phyloP scores from a whole-genome alignment of 2,329 filamentous ascomycete species.

The Diaporthe aspalathi region DNA sequence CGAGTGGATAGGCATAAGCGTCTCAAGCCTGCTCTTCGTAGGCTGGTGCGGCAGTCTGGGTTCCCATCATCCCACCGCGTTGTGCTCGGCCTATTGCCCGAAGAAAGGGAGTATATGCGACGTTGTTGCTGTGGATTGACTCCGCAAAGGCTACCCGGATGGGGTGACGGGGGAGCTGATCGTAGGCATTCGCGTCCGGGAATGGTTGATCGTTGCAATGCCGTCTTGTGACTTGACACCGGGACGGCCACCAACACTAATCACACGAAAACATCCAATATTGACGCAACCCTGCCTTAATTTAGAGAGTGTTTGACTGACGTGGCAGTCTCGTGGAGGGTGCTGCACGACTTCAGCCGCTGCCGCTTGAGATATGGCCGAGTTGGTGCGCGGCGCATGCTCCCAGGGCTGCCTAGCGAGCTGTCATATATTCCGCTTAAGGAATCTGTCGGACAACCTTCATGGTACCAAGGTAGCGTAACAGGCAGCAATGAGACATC shows the following conservation, averaged over 20 bases:
- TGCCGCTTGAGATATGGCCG: slow-evolving; percentile 9
- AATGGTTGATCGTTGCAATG: not conserved
- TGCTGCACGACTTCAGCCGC: slow-evolving; percentile 22
- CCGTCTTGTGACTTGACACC: slow-evolving; percentile 1
- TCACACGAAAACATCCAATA: slow-evolving; percentile 6
- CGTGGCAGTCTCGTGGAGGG: slow-evolving; percentile 32
- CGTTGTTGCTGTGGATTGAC: too few relatives aligned
- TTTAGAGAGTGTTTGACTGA: slow-evolving; percentile 27
- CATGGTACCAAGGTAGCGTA: slow-evolving; percentile 11
- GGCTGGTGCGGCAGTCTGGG: slow-evolving; percentile 22
- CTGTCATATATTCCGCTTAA: slow-evolving; percentile 34
- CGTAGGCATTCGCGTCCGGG: slow-evolving; percentile 16
- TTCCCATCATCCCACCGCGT: slow-evolving; percentile 9
- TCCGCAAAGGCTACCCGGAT: slow-evolving; percentile 6
- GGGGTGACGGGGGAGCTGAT: slow-evolving; percentile 19
- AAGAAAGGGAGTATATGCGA: not conserved
- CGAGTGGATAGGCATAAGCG: not conserved
- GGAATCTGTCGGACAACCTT: slow-evolving; percentile 20
- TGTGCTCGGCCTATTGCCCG: not conserved
- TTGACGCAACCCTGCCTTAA: slow-evolving; percentile 20
- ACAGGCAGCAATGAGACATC: slow-evolving; percentile 31
- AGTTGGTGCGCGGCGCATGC: slow-evolving; percentile 32
- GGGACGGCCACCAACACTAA: not conserved
- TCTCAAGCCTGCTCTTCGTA: not conserved
- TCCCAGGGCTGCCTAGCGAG: slow-evolving; percentile 31